Base-by-base conservation (phyloP, 2,329 filamentous ascomycete genomes). In the Myriosclerotinia curreyana region DNA sequence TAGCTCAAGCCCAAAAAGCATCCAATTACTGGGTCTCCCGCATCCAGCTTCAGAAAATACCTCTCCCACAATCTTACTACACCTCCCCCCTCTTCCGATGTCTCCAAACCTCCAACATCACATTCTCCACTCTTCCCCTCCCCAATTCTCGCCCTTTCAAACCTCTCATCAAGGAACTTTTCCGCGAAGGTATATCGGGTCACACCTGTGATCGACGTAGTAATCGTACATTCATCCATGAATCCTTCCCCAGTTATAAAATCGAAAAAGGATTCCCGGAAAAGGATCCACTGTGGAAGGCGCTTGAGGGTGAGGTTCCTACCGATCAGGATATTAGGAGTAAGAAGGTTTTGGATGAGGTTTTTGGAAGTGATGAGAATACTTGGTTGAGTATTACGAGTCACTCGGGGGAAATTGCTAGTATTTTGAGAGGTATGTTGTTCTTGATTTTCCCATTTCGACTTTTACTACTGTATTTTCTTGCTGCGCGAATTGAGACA, bases 141-240 rank as follows among this genome's bases (percentile, higher is more conserved):
- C 84, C 85, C 0, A 72, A 73, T 9, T 73, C 78, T 3, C 74
- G 74, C 14, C 81, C 80, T 0, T 90, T 89, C 69, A 74, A 75
- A 2, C 87, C 86, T 0, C 77, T 78, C 1, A 76, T 90, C 66
- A 90, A 89, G 74, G 88, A 90, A 70, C 73, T 82, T 44, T 78
- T 90, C 68, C 80, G 88, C 38, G 88, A 91, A 74, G 82, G 83
- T 2, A 83, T 90, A 63, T 85, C 82, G 62, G 83, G 86, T 50
- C 88, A 90, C 72, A 89, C 87, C 0, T 91, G 88, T 72, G 86
- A 91, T 74, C 80, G 83, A 38, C 80, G 88, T 12, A 82, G 81
- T 28, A 82, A 76, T 69, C 82, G 79, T 70, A 79, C 80, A 0
- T 79, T 80, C 65, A 86, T 90, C 66, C 75, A 76, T 20, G 66